Evolutionary conservation across 2,329 filamentous ascomycete species (phyloP).

Genomic region (Fusarium albosuccineum): DNA sequence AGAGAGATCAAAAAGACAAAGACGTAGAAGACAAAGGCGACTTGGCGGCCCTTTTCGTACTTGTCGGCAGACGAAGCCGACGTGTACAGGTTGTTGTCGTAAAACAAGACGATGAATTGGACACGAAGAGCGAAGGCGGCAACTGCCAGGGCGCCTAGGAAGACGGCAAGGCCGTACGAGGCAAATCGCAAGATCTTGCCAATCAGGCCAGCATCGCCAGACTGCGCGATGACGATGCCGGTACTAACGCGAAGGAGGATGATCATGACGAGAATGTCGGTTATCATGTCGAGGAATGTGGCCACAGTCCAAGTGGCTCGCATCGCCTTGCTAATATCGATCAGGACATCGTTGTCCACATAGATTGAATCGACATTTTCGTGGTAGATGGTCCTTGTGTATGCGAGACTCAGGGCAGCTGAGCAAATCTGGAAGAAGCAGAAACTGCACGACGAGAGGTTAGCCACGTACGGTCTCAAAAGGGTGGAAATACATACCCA

Average conservation of each 20-base stretch:
- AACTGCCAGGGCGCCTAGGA: conserved; percentile 35
- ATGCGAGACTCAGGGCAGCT: conserved; percentile 25
- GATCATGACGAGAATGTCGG: conserved; percentile 41
- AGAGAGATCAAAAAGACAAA: conserved; percentile 37
- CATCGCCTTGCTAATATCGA: not conserved
- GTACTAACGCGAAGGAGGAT: conserved; percentile 41
- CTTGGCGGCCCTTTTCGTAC: not conserved
- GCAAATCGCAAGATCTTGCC: conserved; percentile 33
- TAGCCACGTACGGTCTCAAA: not conserved
- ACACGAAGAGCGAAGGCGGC: conserved; percentile 36
- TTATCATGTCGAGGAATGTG: conserved; percentile 12
- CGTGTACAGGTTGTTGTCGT: not conserved
- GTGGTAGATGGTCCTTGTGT: not conserved
- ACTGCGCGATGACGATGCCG: conserved; percentile 37
- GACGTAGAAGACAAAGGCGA: conserved; percentile 29
- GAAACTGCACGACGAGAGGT: conserved; percentile 24
- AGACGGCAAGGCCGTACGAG: conserved; percentile 24
- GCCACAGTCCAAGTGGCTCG: conserved; percentile 7
- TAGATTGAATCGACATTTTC: not conserved
- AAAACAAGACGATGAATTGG: conserved; percentile 4
- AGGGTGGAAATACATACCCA: conserved; percentile 36
- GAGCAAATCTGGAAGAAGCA: conserved; percentile 34
- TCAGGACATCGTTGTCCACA: not conserved
- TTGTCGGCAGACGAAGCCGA: not conserved
- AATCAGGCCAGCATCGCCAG: not conserved